These are phyloP conservation scores for Neurospora discreta DNA, from an alignment of 495 filamentous ascomycete species.

Conservation along the genomic window DNA sequence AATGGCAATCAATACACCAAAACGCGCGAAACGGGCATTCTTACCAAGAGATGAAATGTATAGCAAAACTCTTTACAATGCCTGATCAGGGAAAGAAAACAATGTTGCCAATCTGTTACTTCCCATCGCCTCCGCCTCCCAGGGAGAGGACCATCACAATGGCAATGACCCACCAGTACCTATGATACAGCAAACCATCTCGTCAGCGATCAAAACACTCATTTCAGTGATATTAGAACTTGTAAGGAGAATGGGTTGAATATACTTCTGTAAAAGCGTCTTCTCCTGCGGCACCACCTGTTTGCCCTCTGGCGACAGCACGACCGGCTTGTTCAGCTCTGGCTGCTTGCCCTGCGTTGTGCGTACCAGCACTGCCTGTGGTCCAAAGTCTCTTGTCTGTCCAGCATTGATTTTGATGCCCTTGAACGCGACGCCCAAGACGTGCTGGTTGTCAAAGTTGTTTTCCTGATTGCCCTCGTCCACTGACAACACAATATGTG, in stretches of 20 bases:
- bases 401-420: constrained; percentile 43
- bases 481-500: constrained; percentile 36
- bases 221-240: constrained; percentile 13
- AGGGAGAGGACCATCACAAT: constrained; percentile 27
- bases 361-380: constrained; percentile 40
- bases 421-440: constrained; percentile 28
- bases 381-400: constrained; percentile 44
- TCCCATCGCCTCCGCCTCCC: constrained; percentile 32
- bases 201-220: not conserved
- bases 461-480: constrained; percentile 17
- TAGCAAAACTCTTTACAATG: not conserved
- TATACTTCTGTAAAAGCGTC: constrained; percentile 60
- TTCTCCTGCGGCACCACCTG: constrained; percentile 48
- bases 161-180: constrained; percentile 45
- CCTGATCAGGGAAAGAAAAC: not conserved
- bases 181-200: constrained; percentile 13
- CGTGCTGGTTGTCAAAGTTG: constrained; percentile 9
- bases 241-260: constrained; percentile 11
- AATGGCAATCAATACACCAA: not conserved
- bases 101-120: constrained; percentile 5
- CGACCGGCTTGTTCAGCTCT: constrained; percentile 52
- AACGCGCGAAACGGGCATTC: not conserved
- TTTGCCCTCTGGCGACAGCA: constrained; percentile 51
- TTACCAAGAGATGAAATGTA: not conserved
- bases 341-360: constrained; percentile 40